Conservation (phyloP, 1,284 basidiomycete species). For the Ganoderma sinense region DNA sequence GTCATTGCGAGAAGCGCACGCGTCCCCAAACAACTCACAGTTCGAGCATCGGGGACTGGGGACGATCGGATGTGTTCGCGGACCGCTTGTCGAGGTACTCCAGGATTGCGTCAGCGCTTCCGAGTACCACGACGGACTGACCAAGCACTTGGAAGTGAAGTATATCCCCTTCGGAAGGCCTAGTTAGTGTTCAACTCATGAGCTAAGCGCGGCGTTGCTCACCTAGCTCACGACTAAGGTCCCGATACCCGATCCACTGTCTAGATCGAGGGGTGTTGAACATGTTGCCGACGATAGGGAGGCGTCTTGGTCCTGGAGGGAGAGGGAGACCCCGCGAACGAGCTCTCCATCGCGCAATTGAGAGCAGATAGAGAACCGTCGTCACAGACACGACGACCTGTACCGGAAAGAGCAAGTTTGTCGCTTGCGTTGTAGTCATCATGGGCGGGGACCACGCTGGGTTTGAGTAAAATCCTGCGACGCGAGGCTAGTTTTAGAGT, state of each 20-base stretch:
- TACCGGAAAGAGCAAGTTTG: not conserved
- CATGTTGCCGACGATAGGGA: slow-evolving; percentile 14
- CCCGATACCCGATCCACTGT: slow-evolving; percentile 11
- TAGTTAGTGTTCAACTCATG: not conserved
- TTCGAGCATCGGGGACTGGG: not conserved
- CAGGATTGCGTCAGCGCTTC: not conserved
- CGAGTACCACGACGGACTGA: not conserved
- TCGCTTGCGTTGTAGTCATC: not conserved
- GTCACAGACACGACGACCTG: not conserved
- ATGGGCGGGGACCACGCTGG: not conserved
- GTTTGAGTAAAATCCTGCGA: too few relatives aligned
- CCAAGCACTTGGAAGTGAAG: not conserved
- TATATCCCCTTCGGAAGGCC: slow-evolving; percentile 4
- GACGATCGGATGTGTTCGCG: slow-evolving; percentile 6
- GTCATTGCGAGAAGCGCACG: not conserved
- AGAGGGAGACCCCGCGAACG: slow-evolving; percentile 5
- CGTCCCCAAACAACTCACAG: not conserved
- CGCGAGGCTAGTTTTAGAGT: too few relatives aligned
- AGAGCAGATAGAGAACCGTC: not conserved
- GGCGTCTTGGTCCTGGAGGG: slow-evolving; percentile 12
- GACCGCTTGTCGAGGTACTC: slow-evolving; percentile 10
- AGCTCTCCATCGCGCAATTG: not conserved
- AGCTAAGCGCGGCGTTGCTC: not conserved
- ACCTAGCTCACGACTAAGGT: slow-evolving; percentile 14
- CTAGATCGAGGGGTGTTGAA: slow-evolving; percentile 3